Percentiles rank a stretch among this genome's conserved stretches.
phyloP scores from a whole-genome alignment of 306 rosid species.

The Quercus variabilis region DNA sequence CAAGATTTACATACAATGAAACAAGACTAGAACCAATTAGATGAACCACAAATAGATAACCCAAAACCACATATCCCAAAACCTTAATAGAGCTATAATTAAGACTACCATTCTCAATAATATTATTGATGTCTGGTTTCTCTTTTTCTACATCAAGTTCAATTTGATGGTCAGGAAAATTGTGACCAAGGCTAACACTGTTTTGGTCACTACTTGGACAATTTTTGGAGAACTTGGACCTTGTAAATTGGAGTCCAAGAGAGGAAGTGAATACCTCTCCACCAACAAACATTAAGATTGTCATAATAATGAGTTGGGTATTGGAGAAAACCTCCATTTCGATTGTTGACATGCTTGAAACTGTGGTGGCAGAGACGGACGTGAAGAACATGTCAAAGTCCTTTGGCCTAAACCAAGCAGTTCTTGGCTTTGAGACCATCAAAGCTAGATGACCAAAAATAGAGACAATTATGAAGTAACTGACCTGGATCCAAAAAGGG shows the following conservation, averaged over 20 bases:
- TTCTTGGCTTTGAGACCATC: conserved; percentile 36
- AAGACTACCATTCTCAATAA: background rate
- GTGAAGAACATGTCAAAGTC: conserved; percentile 58
- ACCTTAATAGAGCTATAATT: conserved; percentile 17
- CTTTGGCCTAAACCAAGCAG: conserved; percentile 4
- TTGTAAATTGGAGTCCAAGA: conserved; percentile 31
- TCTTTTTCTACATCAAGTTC: conserved; percentile 22
- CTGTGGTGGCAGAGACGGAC: conserved; percentile 65
- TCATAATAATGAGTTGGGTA: conserved; percentile 44
- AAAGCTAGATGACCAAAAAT: conserved; percentile 48
- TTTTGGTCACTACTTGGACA: background rate
- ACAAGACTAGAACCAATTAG: conserved; percentile 32
- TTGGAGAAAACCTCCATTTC: conserved; percentile 68
- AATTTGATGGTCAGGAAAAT: background rate
- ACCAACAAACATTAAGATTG: conserved; percentile 56
- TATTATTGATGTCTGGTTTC: background rate
- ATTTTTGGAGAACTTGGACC: background rate
- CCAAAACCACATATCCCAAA: conserved; percentile 25
- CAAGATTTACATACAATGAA: conserved; percentile 10
- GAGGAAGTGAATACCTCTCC: conserved; percentile 68
- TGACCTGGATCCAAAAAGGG: conserved; percentile 30
- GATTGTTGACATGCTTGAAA: conserved; percentile 64
- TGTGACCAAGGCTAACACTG: background rate
- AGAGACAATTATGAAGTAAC: conserved; percentile 40
- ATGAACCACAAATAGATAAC: conserved; percentile 22